A percentile compares a stretch with the other conserved stretches of the same genome.
Evolutionary conservation across 108 stramenopile species (phyloP).

Genomic region (Nitzschia inconspicua): DNA sequence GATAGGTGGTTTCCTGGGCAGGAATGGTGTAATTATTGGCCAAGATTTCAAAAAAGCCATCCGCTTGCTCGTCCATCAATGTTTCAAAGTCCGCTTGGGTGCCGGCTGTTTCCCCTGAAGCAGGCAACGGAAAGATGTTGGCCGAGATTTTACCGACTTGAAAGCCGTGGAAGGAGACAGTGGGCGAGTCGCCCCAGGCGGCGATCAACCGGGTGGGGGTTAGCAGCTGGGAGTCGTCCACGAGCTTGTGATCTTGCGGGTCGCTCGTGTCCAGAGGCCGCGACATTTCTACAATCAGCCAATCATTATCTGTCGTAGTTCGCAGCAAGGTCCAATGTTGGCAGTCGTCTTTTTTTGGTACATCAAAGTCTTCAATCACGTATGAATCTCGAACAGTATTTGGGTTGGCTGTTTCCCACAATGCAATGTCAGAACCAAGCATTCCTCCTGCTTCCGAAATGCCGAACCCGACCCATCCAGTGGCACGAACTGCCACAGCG

Average conservation of each 20-base stretch:
- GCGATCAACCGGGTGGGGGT: constrained; percentile 38
- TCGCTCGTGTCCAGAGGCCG: constrained; percentile 43
- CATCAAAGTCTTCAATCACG: constrained; percentile 18
- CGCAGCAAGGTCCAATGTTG: constrained; percentile 14
- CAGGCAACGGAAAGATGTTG: constrained; percentile 41
- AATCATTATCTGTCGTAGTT: no score
- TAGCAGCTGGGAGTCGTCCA: constrained; percentile 14
- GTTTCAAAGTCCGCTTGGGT: constrained; percentile 1
- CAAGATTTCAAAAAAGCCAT: constrained; percentile 35
- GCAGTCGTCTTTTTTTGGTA: constrained; percentile 20
- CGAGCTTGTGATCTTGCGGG: constrained; percentile 34
- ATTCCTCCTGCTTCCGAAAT: constrained; percentile 33
- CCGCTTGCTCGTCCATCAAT: not conserved
- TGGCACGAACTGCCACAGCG: constrained; percentile 34
- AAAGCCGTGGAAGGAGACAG: constrained; percentile 37
- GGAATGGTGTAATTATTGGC: constrained; percentile 22
- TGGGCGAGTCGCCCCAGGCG: constrained; percentile 49
- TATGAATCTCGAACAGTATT: constrained; percentile 31
- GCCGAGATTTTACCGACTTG: constrained; percentile 19
- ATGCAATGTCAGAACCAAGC: constrained; percentile 35
- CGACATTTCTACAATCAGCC: constrained; percentile 40
- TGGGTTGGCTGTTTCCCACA: constrained; percentile 22
- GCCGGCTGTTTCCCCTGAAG: no score
- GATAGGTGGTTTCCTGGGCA: constrained; percentile 31
- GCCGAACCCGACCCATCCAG: constrained; percentile 44